Evolutionary conservation across 2,329 filamentous ascomycete species (phyloP).

Genomic region (Dothiorella sarmentorum): DNA sequence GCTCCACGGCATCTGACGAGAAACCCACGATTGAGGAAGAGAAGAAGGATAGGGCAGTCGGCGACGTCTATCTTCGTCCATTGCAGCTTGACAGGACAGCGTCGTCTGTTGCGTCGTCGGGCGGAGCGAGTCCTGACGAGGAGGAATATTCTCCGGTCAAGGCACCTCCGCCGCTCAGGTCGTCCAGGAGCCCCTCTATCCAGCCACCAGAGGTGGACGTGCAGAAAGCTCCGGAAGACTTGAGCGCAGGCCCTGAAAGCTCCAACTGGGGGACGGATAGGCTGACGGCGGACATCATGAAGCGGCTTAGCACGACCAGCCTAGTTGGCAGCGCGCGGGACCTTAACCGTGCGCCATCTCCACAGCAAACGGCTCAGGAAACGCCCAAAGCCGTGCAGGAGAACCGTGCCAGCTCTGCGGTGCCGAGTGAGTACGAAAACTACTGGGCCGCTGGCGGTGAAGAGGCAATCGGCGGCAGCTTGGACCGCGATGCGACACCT

Average conservation of each 20-base stretch:
- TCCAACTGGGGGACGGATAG: conserved; percentile 67
- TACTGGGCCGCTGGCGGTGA: conserved; percentile 56
- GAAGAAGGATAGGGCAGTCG: conserved; percentile 22
- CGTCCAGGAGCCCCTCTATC: conserved; percentile 13
- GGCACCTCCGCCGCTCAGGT: conserved; percentile 33
- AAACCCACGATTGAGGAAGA: not conserved
- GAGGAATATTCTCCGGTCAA: conserved; percentile 28
- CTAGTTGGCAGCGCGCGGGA: conserved; percentile 2
- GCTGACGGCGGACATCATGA: conserved; percentile 70
- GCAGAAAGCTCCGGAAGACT: not conserved
- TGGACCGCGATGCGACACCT: not conserved
- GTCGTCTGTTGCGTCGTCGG: conserved; percentile 34
- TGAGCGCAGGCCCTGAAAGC: conserved; percentile 51
- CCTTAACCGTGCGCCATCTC: not conserved
- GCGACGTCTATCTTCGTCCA: conserved; percentile 38
- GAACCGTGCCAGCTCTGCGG: conserved; percentile 59
- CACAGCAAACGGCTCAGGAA: conserved; percentile 2
- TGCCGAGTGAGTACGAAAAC: conserved; percentile 64
- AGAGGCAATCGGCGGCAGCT: not conserved
- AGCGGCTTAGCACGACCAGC: conserved; percentile 52
- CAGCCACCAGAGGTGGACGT: conserved; percentile 24
- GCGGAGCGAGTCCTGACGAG: conserved; percentile 41
- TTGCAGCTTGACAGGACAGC: conserved; percentile 37
- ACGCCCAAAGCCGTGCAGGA: conserved; percentile 21
- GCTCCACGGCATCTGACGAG: conserved; percentile 21